Conservation (phyloP, 2,329 filamentous ascomycete species). For the Cercospora zeae-maydis region DNA sequence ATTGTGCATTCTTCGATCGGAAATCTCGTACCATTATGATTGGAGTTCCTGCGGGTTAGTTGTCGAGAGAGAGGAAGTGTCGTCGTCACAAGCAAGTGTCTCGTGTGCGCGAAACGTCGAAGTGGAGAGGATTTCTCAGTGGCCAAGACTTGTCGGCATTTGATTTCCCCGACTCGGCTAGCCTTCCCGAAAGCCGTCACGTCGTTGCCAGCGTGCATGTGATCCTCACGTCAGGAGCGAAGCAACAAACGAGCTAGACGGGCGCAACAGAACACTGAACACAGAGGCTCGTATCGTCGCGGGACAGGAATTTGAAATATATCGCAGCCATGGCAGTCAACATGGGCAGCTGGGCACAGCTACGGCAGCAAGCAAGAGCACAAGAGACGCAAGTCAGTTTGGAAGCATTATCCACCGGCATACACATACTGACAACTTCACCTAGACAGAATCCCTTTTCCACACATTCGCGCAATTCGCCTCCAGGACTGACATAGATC, state of each 20-base stretch:
- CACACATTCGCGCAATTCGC: slow-evolving; percentile 90
- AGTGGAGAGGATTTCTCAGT: slow-evolving; percentile 9
- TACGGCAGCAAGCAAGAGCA: slow-evolving; percentile 84
- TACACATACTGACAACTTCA: neutral
- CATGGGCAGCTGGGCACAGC: slow-evolving; percentile 71
- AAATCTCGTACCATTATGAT: slow-evolving; percentile 32
- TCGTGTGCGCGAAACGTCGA: neutral
- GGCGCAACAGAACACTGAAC: neutral
- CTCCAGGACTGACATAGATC: slow-evolving; percentile 70
- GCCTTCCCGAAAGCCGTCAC: neutral
- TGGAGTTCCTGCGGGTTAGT: slow-evolving; percentile 26
- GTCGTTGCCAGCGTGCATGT: neutral
- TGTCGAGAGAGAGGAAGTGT: slow-evolving; percentile 12
- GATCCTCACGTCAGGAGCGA: slow-evolving; percentile 4
- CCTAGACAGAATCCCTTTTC: slow-evolving; percentile 76
- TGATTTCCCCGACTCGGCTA: neutral
- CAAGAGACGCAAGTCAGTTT: slow-evolving; percentile 78
- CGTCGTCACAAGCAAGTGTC: slow-evolving; percentile 8
- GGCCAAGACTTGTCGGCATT: slow-evolving; percentile 1
- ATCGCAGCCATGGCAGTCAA: slow-evolving; percentile 41
- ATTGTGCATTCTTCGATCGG: neutral
- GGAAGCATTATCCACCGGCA: slow-evolving; percentile 18
- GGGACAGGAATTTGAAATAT: neutral
- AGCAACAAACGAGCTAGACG: neutral
- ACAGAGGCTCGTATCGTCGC: neutral